Conservation (phyloP, 2,329 filamentous ascomycete species). For the Gaeumannomyces tritici region DNA sequence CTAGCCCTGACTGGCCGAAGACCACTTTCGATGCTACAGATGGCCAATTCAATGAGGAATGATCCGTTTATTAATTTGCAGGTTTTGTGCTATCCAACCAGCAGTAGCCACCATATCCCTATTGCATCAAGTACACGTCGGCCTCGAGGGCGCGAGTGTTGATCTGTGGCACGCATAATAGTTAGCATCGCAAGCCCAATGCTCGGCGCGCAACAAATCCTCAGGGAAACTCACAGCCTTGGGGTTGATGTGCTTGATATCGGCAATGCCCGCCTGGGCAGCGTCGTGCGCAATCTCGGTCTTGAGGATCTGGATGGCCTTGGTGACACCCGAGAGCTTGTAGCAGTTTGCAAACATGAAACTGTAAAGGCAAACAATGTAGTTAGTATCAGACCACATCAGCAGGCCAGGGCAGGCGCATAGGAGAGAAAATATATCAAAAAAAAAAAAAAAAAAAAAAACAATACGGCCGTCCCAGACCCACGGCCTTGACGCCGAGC, state of each 20-base stretch:
- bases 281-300: slow-evolving; percentile 29
- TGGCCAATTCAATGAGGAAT: neutral
- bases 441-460: neutral
- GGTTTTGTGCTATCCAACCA: neutral
- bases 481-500: neutral
- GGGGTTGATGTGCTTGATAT: slow-evolving; percentile 11
- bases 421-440: too few species aligned
- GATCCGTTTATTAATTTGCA: neutral
- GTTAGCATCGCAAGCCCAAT: neutral
- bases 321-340: slow-evolving; percentile 34
- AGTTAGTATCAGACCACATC: too few species aligned
- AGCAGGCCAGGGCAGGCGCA: too few species aligned
- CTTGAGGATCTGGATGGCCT: slow-evolving; percentile 36
- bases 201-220: too few species aligned
- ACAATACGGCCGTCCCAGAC: slow-evolving; percentile 1
- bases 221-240: slow-evolving; percentile 8
- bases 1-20: too few species aligned
- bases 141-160: slow-evolving; percentile 3
- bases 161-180: neutral
- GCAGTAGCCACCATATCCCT: neutral
- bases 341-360: slow-evolving; percentile 42
- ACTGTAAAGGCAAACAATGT: slow-evolving; percentile 1
- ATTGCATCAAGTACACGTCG: slow-evolving; percentile 1
- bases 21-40: too few species aligned
- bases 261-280: slow-evolving; percentile 21